phyloP scores from a whole-genome alignment of 2,329 filamentous ascomycete genomes.

The Cylindrodendrum hubeiense region DNA sequence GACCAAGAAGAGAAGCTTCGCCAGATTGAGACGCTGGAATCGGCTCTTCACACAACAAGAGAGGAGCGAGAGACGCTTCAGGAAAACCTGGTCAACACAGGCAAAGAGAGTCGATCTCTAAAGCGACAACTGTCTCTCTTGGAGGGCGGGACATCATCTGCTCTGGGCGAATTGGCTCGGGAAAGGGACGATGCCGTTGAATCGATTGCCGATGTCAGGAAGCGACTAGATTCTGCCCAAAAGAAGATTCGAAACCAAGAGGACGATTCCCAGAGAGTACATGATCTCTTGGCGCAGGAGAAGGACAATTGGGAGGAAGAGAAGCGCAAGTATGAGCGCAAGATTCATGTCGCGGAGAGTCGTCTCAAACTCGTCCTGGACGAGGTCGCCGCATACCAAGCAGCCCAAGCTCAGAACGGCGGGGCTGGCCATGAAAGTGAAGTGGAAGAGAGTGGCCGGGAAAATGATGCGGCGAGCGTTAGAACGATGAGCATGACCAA shows the following conservation, averaged over 20 bases:
- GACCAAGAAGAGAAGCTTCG: constrained; percentile 92
- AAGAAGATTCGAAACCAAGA: constrained; percentile 84
- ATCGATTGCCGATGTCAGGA: constrained; percentile 76
- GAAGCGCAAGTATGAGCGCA: constrained; percentile 83
- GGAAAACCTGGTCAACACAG: constrained; percentile 69
- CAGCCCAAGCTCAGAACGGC: constrained; percentile 57
- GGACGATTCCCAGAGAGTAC: constrained; percentile 83
- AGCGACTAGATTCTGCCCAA: constrained; percentile 81
- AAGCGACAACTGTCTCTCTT: constrained; percentile 89
- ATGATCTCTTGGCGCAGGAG: constrained; percentile 86
- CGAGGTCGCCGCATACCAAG: constrained; percentile 82
- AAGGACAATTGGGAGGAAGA: constrained; percentile 89
- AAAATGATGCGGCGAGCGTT: constrained; percentile 80
- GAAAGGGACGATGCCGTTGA: constrained; percentile 90
- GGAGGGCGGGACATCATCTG: constrained; percentile 89
- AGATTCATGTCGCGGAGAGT: constrained; percentile 89
- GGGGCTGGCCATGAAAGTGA: constrained; percentile 65
- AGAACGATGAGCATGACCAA: constrained; percentile 78
- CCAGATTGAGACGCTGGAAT: constrained; percentile 87
- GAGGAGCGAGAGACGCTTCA: constrained; percentile 81
- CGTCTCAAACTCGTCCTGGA: constrained; percentile 87
- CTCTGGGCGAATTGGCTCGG: constrained; percentile 83
- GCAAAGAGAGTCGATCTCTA: constrained; percentile 82
- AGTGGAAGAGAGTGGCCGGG: constrained; percentile 70
- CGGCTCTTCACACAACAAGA: constrained; percentile 75